Conservation (phyloP, 78 protist species). For the Polysphondylium violaceum region DNA sequence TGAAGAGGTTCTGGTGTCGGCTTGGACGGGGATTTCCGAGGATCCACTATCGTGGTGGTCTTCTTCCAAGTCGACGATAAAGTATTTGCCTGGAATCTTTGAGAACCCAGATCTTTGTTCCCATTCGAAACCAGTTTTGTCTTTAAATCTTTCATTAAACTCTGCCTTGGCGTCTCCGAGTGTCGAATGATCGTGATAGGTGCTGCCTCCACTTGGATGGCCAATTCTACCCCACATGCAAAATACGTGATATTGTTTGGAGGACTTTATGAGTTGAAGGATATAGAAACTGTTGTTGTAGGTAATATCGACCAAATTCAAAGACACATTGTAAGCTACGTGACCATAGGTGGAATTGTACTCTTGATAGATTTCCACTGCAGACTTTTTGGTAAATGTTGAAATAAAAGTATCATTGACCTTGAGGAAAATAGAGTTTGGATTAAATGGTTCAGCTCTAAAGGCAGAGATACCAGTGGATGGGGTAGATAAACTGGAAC, state of each 20-base stretch:
- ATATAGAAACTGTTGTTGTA: conserved; percentile 61
- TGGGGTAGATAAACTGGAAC: neutral
- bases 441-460: neutral
- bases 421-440: neutral
- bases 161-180: conserved; percentile 21
- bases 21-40: neutral
- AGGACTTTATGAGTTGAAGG: conserved; percentile 46
- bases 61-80: conserved; percentile 70
- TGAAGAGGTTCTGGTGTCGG: neutral
- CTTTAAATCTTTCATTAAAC: conserved; percentile 24
- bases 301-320: conserved; percentile 62
- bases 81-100: conserved; percentile 66
- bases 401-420: no score
- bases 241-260: neutral
- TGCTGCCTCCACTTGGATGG: conserved; percentile 22
- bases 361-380: no score
- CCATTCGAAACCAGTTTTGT: conserved; percentile 80
- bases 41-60: neutral
- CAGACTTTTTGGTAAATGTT: neutral
- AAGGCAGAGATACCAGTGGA: neutral
- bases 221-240: conserved; percentile 78
- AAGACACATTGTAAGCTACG: conserved; percentile 35
- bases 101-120: neutral
- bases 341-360: no score
- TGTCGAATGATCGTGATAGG: neutral